Percentiles rank a stretch among this genome's conserved stretches.
These are phyloP conservation scores for Cryptosporidium tyzzeri DNA, from an alignment of 169 alveolate species.

Conservation along the genomic window DNA sequence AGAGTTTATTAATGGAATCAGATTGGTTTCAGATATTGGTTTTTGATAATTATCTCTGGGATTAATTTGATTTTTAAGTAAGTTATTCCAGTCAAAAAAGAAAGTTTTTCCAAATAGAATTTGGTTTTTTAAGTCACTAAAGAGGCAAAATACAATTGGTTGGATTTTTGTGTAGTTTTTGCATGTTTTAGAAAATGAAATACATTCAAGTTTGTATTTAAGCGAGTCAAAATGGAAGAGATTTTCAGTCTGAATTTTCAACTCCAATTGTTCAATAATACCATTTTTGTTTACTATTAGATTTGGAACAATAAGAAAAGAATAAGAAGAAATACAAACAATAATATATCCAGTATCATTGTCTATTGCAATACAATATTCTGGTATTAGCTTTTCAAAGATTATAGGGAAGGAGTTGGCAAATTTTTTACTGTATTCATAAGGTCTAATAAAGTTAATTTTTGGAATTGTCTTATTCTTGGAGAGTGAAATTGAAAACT, in stretches of 20 bases:
- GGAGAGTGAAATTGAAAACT: slow-evolving; percentile 5
- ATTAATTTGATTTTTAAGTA: background rate
- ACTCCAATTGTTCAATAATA: slow-evolving; percentile 9
- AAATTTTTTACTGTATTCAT: background rate
- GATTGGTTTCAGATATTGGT: slow-evolving; percentile 2
- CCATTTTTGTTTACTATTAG: background rate
- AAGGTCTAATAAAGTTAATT: background rate
- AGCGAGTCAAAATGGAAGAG: slow-evolving; percentile 9
- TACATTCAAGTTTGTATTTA: slow-evolving; percentile 15
- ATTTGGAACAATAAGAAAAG: slow-evolving; percentile 28
- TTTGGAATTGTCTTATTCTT: background rate
- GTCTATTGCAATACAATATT: slow-evolving; percentile 12
- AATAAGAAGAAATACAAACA: background rate
- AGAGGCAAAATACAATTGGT: slow-evolving; percentile 3
- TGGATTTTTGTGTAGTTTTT: background rate
- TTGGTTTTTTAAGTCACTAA: background rate
- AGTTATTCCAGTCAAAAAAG: slow-evolving; percentile 24
- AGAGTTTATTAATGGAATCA: background rate
- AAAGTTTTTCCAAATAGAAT: background rate
- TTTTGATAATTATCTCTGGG: slow-evolving; percentile 19
- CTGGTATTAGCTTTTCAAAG: background rate
- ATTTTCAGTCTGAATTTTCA: slow-evolving; percentile 7
- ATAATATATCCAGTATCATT: slow-evolving; percentile 21
- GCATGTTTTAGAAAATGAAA: slow-evolving; percentile 10
- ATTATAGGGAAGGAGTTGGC: background rate